Conservation (phyloP, 257 asterid species). For the Dorcoceras hygrometricum region DNA sequence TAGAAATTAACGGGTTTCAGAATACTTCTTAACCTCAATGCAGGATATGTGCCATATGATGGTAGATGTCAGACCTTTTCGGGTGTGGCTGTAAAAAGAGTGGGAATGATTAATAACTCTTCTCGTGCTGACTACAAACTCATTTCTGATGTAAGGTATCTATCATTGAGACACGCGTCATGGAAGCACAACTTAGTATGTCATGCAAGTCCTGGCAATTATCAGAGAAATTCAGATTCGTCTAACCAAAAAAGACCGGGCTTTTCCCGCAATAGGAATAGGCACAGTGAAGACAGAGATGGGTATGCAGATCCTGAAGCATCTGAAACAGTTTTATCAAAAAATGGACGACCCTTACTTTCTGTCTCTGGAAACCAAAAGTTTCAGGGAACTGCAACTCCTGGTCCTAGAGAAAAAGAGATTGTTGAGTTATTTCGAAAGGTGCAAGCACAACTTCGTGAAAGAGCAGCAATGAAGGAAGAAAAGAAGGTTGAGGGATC, state of each 20-base stretch:
- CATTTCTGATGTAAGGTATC: slow-evolving; percentile 36
- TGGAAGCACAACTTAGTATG: slow-evolving; percentile 46
- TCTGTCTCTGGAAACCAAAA: slow-evolving; percentile 50
- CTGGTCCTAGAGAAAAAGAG: slow-evolving; percentile 91
- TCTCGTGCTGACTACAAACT: slow-evolving; percentile 37
- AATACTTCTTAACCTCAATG: slow-evolving; percentile 22
- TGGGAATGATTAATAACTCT: slow-evolving; percentile 41
- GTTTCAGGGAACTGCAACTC: slow-evolving; percentile 64
- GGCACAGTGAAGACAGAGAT: slow-evolving; percentile 61
- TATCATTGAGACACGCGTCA: slow-evolving; percentile 37
- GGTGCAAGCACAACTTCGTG: slow-evolving; percentile 91
- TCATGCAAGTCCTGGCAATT: slow-evolving; percentile 57
- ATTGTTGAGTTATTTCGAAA: slow-evolving; percentile 86
- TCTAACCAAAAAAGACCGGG: slow-evolving; percentile 65
- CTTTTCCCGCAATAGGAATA: slow-evolving; percentile 61
- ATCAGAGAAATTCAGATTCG: slow-evolving; percentile 68
- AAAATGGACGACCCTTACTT: slow-evolving; percentile 56
- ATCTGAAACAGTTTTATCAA: slow-evolving; percentile 60
- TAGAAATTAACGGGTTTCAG: slow-evolving; percentile 1
- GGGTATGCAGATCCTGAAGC: slow-evolving; percentile 59
- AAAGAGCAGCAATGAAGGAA: slow-evolving; percentile 69
- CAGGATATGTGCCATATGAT: slow-evolving; percentile 70
- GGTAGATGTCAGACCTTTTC: slow-evolving; percentile 51
- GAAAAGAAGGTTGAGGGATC: slow-evolving; percentile 64
- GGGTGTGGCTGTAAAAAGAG: slow-evolving; percentile 58